These are phyloP conservation scores for Rhynchospora tenuis DNA, from an alignment of 176 grass and related monocot species.

Conservation along the genomic window DNA sequence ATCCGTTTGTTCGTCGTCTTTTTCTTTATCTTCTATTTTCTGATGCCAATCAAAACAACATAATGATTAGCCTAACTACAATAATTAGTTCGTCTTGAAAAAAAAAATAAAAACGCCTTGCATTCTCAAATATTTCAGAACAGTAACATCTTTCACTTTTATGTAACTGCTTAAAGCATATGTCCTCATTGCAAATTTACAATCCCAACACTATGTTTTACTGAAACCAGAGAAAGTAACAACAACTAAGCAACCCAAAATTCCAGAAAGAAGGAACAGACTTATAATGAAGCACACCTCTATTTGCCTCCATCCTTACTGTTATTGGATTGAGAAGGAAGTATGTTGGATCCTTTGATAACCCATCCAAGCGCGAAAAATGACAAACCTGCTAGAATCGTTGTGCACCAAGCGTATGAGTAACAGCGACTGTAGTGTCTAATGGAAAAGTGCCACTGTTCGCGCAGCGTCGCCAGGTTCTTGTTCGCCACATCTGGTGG, in stretches of 20 bases:
- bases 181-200: background rate
- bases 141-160: background rate
- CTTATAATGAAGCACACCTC: background rate
- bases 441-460: constrained; percentile 45
- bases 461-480: constrained; percentile 41
- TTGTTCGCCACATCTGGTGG: constrained; percentile 45
- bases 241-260: background rate
- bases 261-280: background rate
- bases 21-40: too few species aligned
- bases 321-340: constrained; percentile 26
- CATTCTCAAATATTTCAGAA: background rate
- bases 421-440: constrained; percentile 47
- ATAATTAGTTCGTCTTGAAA: too few species aligned
- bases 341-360: constrained; percentile 45
- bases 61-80: too few species aligned
- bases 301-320: constrained; percentile 11
- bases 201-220: background rate
- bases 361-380: constrained; percentile 43
- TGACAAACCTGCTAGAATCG: constrained; percentile 32
- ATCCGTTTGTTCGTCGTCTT: too few species aligned
- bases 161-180: background rate
- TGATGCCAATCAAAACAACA: too few species aligned
- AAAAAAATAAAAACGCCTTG: too few species aligned
- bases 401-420: constrained; percentile 45
- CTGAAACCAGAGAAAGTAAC: background rate